A percentile compares a stretch with the other conserved stretches of the same genome.
phyloP scores from a whole-genome alignment of 225 moss, liverwort and hornwort genomes.

The Physcomitrium patens region DNA sequence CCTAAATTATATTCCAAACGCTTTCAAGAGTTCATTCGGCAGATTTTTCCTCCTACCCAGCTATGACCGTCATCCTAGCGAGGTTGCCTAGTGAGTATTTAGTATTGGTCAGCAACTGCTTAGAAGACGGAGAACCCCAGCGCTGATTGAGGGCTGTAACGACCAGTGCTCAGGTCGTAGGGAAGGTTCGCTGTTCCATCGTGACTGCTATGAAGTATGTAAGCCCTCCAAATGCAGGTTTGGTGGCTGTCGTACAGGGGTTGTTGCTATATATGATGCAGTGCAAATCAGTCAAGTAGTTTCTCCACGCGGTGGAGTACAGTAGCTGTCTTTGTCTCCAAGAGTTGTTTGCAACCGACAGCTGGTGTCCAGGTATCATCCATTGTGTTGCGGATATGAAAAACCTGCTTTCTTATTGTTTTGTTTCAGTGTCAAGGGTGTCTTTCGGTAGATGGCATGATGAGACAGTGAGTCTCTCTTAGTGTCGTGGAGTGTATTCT shows the following conservation, averaged over 20 bases:
- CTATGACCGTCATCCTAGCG: constrained; percentile 44
- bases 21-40: constrained; percentile 93
- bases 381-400: constrained; percentile 34
- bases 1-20: constrained; percentile 95
- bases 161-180: constrained; percentile 35
- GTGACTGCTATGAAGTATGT: constrained; percentile 28
- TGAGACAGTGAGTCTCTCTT: constrained; percentile 27
- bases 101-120: constrained; percentile 30
- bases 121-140: constrained; percentile 22
- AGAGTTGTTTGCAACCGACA: constrained; percentile 25
- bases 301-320: constrained; percentile 23
- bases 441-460: constrained; percentile 29
- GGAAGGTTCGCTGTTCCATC: constrained; percentile 17
- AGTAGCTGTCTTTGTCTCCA: constrained; percentile 30
- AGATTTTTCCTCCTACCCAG: constrained; percentile 85
- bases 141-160: constrained; percentile 31
- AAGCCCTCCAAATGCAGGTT: constrained; percentile 32
- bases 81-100: constrained; percentile 24
- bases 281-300: constrained; percentile 31
- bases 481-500: constrained; percentile 24
- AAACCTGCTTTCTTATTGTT: constrained; percentile 28
- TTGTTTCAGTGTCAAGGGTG: constrained; percentile 40
- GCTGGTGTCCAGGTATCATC: constrained; percentile 34
- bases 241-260: constrained; percentile 24
- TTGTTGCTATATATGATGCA: constrained; percentile 26